A percentile compares a stretch with the other conserved stretches of the same genome.
Conservation (phyloP, 257 asterid genomes). For the Nicotiana noctiflora region DNA sequence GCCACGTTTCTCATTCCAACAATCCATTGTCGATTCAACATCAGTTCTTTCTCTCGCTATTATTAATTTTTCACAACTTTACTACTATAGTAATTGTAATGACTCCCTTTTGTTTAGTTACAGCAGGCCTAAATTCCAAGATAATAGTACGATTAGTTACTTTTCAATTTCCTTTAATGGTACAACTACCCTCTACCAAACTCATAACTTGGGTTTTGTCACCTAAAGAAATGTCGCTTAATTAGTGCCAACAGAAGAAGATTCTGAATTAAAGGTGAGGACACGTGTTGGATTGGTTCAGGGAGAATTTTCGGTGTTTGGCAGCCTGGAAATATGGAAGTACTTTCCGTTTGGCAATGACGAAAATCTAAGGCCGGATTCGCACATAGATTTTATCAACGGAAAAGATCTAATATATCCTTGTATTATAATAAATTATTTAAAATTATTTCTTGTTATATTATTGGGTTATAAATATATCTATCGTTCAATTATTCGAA, state of each 20-base stretch:
- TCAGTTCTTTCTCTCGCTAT: not conserved
- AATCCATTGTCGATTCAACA: not conserved
- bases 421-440: no score
- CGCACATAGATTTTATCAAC: no score
- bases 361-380: not conserved
- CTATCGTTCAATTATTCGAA: no score
- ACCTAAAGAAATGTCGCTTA: not conserved
- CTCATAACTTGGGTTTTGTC: not conserved
- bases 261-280: not conserved
- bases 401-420: no score
- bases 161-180: not conserved
- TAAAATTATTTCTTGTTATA: no score
- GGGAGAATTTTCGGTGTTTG: not conserved
- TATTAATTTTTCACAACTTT: not conserved
- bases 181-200: not conserved
- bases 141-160: no score
- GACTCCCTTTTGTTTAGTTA: no score
- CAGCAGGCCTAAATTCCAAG: no score
- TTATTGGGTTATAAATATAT: no score
- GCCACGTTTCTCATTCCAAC: not conserved
- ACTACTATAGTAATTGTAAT: not conserved
- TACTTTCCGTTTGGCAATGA: not conserved
- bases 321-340: not conserved
- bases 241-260: not conserved
- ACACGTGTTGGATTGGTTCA: not conserved